Conservation (phyloP, 208 protist genomes). For the Acanthamoeba comandoni region DNA sequence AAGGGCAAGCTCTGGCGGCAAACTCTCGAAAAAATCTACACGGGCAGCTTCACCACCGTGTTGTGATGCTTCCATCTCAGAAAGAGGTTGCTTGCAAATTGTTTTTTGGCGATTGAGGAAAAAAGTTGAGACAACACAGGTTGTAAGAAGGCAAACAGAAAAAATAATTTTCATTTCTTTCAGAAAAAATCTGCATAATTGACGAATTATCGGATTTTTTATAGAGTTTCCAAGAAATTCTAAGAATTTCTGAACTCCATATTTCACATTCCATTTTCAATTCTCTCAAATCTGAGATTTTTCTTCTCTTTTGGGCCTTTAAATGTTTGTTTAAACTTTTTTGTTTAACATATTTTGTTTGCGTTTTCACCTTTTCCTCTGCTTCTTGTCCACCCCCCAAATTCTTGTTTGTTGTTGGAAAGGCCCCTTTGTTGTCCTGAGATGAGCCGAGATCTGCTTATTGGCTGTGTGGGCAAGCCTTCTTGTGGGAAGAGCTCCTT, state of each 20-base stretch:
- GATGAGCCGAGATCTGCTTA: slow-evolving; percentile 62
- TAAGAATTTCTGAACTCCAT: neutral
- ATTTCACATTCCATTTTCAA: neutral
- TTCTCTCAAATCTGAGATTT: no score
- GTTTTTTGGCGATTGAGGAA: neutral
- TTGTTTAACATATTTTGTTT: no score
- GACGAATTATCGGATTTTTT: no score
- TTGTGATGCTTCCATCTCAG: neutral
- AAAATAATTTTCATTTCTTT: neutral
- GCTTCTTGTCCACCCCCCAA: no score
- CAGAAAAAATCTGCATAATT: no score
- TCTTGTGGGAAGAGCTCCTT: slow-evolving; percentile 84
- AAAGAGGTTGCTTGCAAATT: neutral
- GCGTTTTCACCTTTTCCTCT: no score
- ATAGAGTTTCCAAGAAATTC: no score
- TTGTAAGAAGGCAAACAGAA: neutral
- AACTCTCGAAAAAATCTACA: neutral
- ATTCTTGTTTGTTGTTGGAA: no score
- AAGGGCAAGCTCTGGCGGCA: slow-evolving; percentile 52
- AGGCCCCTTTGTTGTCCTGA: neutral
- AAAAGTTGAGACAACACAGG: neutral
- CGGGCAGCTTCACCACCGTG: neutral
- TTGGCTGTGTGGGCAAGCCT: slow-evolving; percentile 85
- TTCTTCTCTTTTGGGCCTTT: no score
- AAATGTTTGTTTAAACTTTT: no score